phyloP scores from a whole-genome alignment of 805 yeast species.

The Ogataea allantospora region DNA sequence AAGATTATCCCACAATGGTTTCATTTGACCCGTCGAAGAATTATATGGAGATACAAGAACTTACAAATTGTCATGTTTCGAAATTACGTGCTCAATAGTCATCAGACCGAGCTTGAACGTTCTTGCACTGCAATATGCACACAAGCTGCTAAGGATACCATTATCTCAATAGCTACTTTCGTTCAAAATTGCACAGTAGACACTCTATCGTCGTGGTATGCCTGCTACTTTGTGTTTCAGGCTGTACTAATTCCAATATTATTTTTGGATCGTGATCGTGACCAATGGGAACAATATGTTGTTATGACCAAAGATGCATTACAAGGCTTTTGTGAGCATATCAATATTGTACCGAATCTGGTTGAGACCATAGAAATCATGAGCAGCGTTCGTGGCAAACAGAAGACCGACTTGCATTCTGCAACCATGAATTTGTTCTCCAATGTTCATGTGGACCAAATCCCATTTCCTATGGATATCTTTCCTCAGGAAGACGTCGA shows the following conservation, averaged over 20 bases:
- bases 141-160: conserved; percentile 45
- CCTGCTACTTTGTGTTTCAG: conserved; percentile 53
- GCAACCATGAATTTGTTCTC: conserved; percentile 10
- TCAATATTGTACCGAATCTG: conserved; percentile 8
- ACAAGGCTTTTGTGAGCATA: conserved; percentile 1
- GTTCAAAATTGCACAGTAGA: conserved; percentile 5
- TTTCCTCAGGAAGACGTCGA: background rate
- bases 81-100: conserved; percentile 45
- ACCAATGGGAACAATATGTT: conserved; percentile 2
- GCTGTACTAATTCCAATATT: conserved; percentile 51
- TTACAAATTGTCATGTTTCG: conserved; percentile 47
- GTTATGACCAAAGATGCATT: conserved; percentile 5
- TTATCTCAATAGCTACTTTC: conserved; percentile 40
- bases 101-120: conserved; percentile 37
- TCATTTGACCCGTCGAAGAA: conserved; percentile 43
- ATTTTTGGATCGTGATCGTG: background rate
- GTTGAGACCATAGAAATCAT: conserved; percentile 8
- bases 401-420: conserved; percentile 2
- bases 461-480: background rate
- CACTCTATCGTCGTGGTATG: conserved; percentile 41
- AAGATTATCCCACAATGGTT: conserved; percentile 41
- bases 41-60: conserved; percentile 53
- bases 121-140: conserved; percentile 41
- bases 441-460: conserved; percentile 8
- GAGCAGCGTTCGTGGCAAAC: background rate